Percentiles rank a stretch among this genome's conserved stretches.
Evolutionary conservation across 495 filamentous ascomycete genomes (phyloP).

Genomic region (Cairneyella variabilis): DNA sequence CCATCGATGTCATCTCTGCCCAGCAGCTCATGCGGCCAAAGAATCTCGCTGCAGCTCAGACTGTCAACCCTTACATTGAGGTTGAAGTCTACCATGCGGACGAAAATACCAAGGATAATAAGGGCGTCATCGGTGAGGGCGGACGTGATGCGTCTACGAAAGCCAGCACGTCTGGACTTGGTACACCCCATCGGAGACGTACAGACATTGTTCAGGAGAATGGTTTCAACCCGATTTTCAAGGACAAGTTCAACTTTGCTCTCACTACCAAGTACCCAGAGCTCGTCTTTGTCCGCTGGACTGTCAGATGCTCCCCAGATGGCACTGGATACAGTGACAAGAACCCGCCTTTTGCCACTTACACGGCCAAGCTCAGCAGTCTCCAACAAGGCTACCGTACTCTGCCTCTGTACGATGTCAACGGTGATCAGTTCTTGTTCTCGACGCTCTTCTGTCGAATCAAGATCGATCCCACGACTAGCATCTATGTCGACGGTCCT

Average conservation of each 20-base stretch:
- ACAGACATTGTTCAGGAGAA: constrained; percentile 79
- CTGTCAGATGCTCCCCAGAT: constrained; percentile 77
- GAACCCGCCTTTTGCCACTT: constrained; percentile 70
- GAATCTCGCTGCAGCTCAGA: constrained; percentile 61
- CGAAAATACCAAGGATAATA: constrained; percentile 59
- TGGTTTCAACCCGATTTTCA: constrained; percentile 87
- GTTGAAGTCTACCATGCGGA: constrained; percentile 93
- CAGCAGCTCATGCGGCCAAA: constrained; percentile 87
- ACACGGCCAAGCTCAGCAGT: constrained; percentile 85
- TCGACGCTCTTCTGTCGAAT: constrained; percentile 92
- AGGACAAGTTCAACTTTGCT: constrained; percentile 64
- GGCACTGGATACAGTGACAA: constrained; percentile 60
- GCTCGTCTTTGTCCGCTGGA: constrained; percentile 89
- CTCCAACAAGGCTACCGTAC: constrained; percentile 95
- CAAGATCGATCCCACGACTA: constrained; percentile 54
- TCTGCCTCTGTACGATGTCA: constrained; percentile 82
- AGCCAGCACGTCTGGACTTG: constrained; percentile 65
- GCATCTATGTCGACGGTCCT: constrained; percentile 45
- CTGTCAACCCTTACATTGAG: constrained; percentile 88
- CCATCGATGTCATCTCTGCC: constrained; percentile 85
- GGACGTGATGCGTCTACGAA: constrained; percentile 67
- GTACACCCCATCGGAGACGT: constrained; percentile 70
- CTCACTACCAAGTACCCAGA: constrained; percentile 88
- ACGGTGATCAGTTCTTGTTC: constrained; percentile 87
- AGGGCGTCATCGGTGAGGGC: constrained; percentile 59